A percentile compares a stretch with the other conserved stretches of the same genome.
phyloP scores from a whole-genome alignment of 345 rosid species.

The Brassica nigra region DNA sequence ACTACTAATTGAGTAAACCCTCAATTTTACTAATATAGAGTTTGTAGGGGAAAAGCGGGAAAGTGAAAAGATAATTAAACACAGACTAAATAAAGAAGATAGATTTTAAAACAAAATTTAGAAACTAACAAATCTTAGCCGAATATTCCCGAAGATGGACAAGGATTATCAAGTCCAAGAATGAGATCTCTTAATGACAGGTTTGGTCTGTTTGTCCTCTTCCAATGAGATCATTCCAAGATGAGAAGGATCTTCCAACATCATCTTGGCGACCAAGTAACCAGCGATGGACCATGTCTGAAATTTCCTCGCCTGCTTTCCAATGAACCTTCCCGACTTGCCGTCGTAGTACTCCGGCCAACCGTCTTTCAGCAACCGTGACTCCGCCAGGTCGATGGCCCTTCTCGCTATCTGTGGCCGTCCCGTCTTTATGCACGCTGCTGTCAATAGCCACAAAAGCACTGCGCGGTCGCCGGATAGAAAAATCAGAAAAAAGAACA shows the following conservation, averaged over 20 bases:
- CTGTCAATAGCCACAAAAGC: slow-evolving; percentile 66
- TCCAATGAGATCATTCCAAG: slow-evolving; percentile 65
- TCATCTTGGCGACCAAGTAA: slow-evolving; percentile 67
- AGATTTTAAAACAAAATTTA: background rate
- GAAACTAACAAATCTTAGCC: slow-evolving; percentile 21
- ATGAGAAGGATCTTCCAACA: slow-evolving; percentile 73
- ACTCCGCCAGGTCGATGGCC: slow-evolving; percentile 58
- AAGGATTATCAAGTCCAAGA: slow-evolving; percentile 53
- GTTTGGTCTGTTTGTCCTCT: slow-evolving; percentile 66
- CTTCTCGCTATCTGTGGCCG: slow-evolving; percentile 66
- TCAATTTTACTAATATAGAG: background rate
- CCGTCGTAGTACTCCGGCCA: slow-evolving; percentile 82
- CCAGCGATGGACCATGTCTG: slow-evolving; percentile 79
- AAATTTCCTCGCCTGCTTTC: slow-evolving; percentile 66
- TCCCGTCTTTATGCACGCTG: slow-evolving; percentile 69
- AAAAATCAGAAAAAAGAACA: background rate
- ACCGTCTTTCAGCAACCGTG: slow-evolving; percentile 56
- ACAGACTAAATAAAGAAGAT: background rate
- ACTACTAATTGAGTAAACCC: background rate
- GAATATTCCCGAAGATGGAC: background rate
- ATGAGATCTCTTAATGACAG: slow-evolving; percentile 60
- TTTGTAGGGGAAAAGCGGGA: background rate
- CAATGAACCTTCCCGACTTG: slow-evolving; percentile 51
- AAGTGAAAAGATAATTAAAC: background rate
- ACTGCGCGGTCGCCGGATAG: slow-evolving; percentile 42